Percentiles rank a stretch among this genome's conserved stretches.
phyloP scores from a whole-genome alignment of 345 rosid species.

The Gossypium mustelinum region DNA sequence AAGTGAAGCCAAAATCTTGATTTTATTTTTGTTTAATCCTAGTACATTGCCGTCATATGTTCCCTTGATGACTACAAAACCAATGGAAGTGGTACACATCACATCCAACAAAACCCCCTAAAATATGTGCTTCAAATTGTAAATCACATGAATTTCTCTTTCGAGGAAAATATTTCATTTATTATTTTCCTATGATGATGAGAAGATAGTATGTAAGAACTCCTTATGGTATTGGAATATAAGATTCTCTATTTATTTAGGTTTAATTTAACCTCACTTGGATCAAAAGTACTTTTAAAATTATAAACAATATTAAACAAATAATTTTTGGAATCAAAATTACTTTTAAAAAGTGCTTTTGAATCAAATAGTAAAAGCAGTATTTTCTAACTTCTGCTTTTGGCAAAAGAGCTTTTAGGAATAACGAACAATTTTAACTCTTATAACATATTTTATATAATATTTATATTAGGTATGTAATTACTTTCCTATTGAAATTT shows the following conservation, averaged over 20 bases:
- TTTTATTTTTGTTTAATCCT: neutral
- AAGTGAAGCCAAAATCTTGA: neutral
- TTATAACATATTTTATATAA: too few relatives aligned
- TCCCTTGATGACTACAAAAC: constrained; percentile 16
- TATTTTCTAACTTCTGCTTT: too few relatives aligned
- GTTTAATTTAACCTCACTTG: neutral
- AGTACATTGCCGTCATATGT: constrained; percentile 28
- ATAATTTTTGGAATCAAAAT: accelerated
- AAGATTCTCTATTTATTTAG: neutral
- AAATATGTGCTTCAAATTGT: constrained; percentile 11
- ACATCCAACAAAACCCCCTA: constrained; percentile 25
- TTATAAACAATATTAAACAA: too few relatives aligned
- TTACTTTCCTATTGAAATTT: too few relatives aligned
- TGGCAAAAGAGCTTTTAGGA: too few relatives aligned
- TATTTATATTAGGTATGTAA: too few relatives aligned
- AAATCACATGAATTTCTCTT: constrained; percentile 5
- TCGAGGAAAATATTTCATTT: neutral
- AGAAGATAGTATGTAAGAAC: neutral
- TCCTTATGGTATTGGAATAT: constrained; percentile 5
- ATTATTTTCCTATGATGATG: neutral
- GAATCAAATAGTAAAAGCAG: too few relatives aligned
- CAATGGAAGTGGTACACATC: constrained; percentile 25
- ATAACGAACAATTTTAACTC: too few relatives aligned
- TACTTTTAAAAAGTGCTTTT: accelerated
- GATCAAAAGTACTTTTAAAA: too few relatives aligned